Conservation (phyloP, 805 yeast genomes). For the Kuraishia ogatae region DNA sequence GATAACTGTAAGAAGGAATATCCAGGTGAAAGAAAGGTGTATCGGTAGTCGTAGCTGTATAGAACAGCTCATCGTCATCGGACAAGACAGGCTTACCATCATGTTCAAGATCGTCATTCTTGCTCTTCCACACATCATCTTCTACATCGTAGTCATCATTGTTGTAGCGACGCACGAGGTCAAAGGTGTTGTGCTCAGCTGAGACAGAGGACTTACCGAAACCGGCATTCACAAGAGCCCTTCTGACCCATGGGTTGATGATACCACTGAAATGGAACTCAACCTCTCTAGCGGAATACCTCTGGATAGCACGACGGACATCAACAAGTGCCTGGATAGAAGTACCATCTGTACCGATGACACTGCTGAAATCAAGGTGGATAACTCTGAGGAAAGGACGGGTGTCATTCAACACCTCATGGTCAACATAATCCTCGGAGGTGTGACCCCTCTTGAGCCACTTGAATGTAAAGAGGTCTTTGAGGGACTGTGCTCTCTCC, state of each 20-base stretch:
- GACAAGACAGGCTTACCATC: not conserved
- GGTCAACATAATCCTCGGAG: slow-evolving; percentile 16
- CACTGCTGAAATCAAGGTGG: slow-evolving; percentile 76
- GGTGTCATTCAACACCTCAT: slow-evolving; percentile 26
- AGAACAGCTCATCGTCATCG: slow-evolving; percentile 5
- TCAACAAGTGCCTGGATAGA: slow-evolving; percentile 75
- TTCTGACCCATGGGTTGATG: slow-evolving; percentile 77
- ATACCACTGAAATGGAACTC: slow-evolving; percentile 88
- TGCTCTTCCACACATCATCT: not conserved
- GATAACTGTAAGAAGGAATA: slow-evolving; percentile 44
- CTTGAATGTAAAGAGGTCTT: slow-evolving; percentile 1
- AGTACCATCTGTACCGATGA: slow-evolving; percentile 70
- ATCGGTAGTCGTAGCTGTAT: slow-evolving; percentile 51
- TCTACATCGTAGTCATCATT: not conserved
- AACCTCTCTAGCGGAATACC: slow-evolving; percentile 72
- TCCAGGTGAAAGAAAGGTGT: slow-evolving; percentile 77
- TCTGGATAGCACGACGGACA: slow-evolving; percentile 59
- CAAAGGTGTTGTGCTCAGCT: slow-evolving; percentile 6
- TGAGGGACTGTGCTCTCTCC: slow-evolving; percentile 7
- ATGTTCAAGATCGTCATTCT: not conserved
- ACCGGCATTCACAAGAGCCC: slow-evolving; percentile 67
- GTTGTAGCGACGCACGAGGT: slow-evolving; percentile 1
- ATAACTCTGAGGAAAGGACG: slow-evolving; percentile 65
- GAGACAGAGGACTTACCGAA: slow-evolving; percentile 41
- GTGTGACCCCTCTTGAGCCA: slow-evolving; percentile 9